A percentile compares a stretch with the other conserved stretches of the same genome.
Conservation (phyloP, 257 asterid genomes). For the Paulownia fortunei region DNA sequence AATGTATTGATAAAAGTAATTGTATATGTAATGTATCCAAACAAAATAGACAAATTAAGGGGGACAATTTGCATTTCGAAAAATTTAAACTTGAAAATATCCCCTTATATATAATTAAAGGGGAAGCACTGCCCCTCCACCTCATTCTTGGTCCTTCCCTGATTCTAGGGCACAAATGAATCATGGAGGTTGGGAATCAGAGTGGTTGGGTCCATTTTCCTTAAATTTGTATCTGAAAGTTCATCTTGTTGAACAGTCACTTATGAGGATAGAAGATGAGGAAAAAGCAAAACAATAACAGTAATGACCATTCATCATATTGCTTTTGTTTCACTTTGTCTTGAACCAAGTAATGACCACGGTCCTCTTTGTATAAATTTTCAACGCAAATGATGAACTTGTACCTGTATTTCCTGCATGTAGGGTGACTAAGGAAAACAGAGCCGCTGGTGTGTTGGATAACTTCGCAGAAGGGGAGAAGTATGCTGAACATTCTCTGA, state of each 20-base stretch:
- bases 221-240: neutral
- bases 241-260: neutral
- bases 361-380: neutral
- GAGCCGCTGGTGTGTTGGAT: conserved; percentile 82
- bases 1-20: neutral
- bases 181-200: neutral
- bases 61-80: neutral
- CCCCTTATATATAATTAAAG: neutral
- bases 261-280: neutral
- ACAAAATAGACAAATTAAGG: neutral
- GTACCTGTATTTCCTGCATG: conserved; percentile 9
- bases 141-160: neutral
- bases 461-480: conserved; percentile 78
- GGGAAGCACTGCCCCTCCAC: neutral
- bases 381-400: neutral
- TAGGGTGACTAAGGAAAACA: conserved; percentile 83
- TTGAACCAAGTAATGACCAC: neutral
- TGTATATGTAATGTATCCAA: neutral
- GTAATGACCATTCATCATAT: neutral
- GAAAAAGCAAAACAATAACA: neutral
- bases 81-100: too few species aligned
- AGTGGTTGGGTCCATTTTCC: neutral
- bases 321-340: neutral
- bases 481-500: conserved; percentile 64
- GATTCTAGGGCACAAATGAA: neutral